Percentiles rank a stretch among this genome's conserved stretches.
Conservation (phyloP, 2,329 filamentous ascomycete genomes). For the Aspergillus sergii region DNA sequence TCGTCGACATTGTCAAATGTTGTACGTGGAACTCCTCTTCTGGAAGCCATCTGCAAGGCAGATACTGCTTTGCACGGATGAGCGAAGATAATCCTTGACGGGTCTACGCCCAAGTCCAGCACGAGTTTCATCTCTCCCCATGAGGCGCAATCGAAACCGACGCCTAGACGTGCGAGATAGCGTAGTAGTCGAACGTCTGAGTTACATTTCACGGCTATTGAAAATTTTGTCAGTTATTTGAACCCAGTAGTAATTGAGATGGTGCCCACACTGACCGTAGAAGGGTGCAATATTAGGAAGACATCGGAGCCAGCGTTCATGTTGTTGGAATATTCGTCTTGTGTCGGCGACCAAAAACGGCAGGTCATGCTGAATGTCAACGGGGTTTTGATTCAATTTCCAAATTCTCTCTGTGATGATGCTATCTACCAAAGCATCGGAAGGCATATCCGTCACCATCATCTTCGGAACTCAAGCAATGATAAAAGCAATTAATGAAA, state of each 20-base stretch:
- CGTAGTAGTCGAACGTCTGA: slow-evolving; percentile 6
- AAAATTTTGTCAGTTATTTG: background rate
- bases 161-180: slow-evolving; percentile 11
- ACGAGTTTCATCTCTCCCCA: slow-evolving; percentile 8
- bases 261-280: background rate
- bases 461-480: background rate
- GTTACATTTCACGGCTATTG: slow-evolving; percentile 11
- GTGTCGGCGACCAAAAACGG: background rate
- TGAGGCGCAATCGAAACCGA: slow-evolving; percentile 18
- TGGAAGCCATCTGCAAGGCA: background rate
- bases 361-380: background rate
- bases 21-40: background rate
- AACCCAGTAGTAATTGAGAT: background rate
- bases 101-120: slow-evolving; percentile 8
- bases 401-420: background rate
- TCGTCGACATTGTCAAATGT: background rate
- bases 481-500: background rate
- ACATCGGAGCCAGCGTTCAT: background rate
- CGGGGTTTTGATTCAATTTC: background rate
- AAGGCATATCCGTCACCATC: background rate
- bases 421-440: background rate
- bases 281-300: background rate
- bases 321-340: background rate
- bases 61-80: slow-evolving; percentile 14
- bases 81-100: slow-evolving; percentile 12